Percentiles rank a stretch among this genome's conserved stretches.
Conservation (phyloP, 208 protist genomes). For the Wallacemonas sp. region DNA sequence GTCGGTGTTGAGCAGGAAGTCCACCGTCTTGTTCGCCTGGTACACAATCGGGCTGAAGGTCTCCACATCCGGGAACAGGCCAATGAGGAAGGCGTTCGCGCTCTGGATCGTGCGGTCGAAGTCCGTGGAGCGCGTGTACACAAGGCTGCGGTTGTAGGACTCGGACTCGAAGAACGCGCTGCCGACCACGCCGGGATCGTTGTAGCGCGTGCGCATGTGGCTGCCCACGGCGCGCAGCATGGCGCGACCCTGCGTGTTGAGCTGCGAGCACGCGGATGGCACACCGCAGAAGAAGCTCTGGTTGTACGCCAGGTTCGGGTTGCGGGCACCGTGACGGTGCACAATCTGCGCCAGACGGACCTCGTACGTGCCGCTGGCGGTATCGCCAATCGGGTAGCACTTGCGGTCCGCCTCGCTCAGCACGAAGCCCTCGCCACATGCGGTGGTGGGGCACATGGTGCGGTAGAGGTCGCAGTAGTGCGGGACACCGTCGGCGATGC, state of each 20-base stretch:
- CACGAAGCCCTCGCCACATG: slow-evolving; percentile 29
- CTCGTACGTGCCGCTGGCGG: slow-evolving; percentile 18
- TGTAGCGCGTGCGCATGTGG: slow-evolving; percentile 47
- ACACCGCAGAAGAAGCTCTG: slow-evolving; percentile 31
- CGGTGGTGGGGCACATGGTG: slow-evolving; percentile 28
- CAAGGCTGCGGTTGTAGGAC: slow-evolving; percentile 45
- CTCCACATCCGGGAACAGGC: slow-evolving; percentile 44
- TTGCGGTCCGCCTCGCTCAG: slow-evolving; percentile 20
- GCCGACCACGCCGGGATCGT: slow-evolving; percentile 36
- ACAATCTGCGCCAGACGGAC: slow-evolving; percentile 48
- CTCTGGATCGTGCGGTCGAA: slow-evolving; percentile 62
- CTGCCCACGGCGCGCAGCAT: slow-evolving; percentile 40
- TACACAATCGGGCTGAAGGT: slow-evolving; percentile 50
- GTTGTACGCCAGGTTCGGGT: slow-evolving; percentile 29
- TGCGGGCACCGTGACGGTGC: slow-evolving; percentile 50
- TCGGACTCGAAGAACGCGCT: slow-evolving; percentile 38
- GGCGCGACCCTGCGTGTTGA: slow-evolving; percentile 38
- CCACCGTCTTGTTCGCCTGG: slow-evolving; percentile 35
- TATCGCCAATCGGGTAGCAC: slow-evolving; percentile 26
- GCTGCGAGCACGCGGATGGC: slow-evolving; percentile 42
- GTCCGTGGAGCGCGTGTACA: slow-evolving; percentile 59
- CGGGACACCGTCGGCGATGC: neutral
- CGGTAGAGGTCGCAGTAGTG: slow-evolving; percentile 31
- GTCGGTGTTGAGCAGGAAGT: slow-evolving; percentile 51
- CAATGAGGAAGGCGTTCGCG: slow-evolving; percentile 46